Base-by-base conservation (phyloP, 2,329 filamentous ascomycete genomes). In the Claviceps sorghi region DNA sequence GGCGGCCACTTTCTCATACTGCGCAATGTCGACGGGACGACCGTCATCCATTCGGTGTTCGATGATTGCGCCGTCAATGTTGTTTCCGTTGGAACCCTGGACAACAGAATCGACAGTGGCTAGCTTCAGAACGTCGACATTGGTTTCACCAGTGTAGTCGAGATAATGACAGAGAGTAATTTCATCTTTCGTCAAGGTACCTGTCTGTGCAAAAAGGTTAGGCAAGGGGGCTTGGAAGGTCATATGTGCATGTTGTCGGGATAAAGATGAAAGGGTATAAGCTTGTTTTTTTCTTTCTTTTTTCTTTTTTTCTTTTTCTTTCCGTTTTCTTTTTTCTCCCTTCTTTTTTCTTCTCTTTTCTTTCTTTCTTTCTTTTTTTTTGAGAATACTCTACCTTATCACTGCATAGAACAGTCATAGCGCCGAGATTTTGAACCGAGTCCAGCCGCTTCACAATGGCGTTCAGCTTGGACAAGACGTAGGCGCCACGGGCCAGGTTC, bases 371-470 rank as follows among this genome's bases (percentile, higher is more conserved):
- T n/a, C n/a, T n/a, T n/a, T n/a, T n/a, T n/a, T n/a, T n/a, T n/a
- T n/a, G n/a, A n/a, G n/a, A n/a, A n/a, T n/a, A n/a, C n/a, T n/a
- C 29, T 55, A 59, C 59, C 59, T 64, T 64, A 45, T 64, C 61
- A 48, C 62, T 63, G 52, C 61, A 64, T 1, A 64, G 55, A 10
- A 64, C 54, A 5, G 60, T 58, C 60, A 64, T 64, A 30, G 62
- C 61, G 13, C 61, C 62, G 1, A 64, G 50, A 38, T 63, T 62
- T 51, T 64, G 61, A 10, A 64, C 60, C 10, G 60, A 61, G 53
- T 64, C 59, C 34, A 62, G 62, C 53, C 70, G 58, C 54, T 61
- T 61, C 48, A 65, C 64, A 50, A 72, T 61, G 38, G 65, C 62
- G 58, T 66, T 65, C 59, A 67, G 66, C 54, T 60, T 61, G 45